Base-by-base conservation (phyloP, 1,284 basidiomycete genomes). In the Austroboletus olivaceoglutinosus region DNA sequence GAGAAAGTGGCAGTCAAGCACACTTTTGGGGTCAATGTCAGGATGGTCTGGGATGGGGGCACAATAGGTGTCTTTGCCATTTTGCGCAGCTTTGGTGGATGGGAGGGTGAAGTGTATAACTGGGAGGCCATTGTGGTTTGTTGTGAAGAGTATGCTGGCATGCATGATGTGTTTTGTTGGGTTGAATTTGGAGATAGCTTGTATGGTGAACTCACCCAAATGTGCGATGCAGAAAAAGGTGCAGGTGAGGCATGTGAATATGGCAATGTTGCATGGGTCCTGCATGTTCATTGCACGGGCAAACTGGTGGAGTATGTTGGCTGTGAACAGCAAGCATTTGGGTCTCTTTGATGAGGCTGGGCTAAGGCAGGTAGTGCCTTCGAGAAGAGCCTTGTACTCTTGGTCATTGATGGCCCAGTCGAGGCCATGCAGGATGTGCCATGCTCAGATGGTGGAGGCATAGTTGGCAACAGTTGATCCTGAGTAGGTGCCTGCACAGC, bases 391-490 rank as follows among this genome's bases (percentile, higher is more conserved):
- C 47, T 21, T 0, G 0, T 0, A 0, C 0, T 44, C 37, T 0
- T 21, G 2, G 2, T 19, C 13, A 2, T 3, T 22, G 2, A 50
- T 27, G 0, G 9, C 5, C 47, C 55, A 57, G 0, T 21, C 2
- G 0, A 54, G 47, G 0, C 69, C 57, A 48, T 76, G 73, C 0
- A 75, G 41, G 0, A 65, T 55, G 52, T 75, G 73, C 72, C 72
- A 73, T 0, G 72, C 73, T 0, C 56, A 43, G 0, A 76, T 30
- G 0, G 58, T 68, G 0, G 50, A 57, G 0, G 65, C 13, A 25
- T 72, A 75, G 53, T 72, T 73, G 0, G 48, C 19, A 0, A 71
- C 33, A 3, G 67, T 56, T 0, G 46, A 53, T 0, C 60, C 57
- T 0, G 63, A 44, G 15, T 68, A 60, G 0, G 43, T 13, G 0